A percentile compares a stretch with the other conserved stretches of the same genome.
Evolutionary conservation across 352 stramenopile genomes (phyloP).

Genomic region (Phytophthora europaea): DNA sequence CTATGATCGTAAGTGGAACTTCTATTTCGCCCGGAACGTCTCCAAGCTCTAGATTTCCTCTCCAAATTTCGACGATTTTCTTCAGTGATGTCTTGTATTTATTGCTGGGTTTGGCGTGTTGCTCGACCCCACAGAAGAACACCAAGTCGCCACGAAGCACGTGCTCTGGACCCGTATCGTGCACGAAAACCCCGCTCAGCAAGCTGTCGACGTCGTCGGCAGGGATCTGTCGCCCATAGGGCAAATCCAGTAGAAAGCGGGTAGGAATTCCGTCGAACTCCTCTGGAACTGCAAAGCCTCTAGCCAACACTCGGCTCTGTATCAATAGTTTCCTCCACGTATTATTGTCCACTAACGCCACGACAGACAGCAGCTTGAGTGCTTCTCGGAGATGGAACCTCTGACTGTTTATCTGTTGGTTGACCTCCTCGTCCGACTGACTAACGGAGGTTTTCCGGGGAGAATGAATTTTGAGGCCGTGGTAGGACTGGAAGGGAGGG

Average conservation of each 20-base stretch:
- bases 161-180: not conserved
- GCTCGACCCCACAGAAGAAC: not conserved
- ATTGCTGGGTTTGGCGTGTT: not conserved
- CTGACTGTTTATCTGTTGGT: not conserved
- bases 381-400: not conserved
- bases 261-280: not conserved
- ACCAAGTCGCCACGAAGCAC: not conserved
- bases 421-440: not conserved
- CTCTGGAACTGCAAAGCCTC: not conserved
- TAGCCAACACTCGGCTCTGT: not conserved
- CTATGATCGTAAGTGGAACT: not conserved
- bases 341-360: not conserved
- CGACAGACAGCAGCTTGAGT: not conserved
- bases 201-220: not conserved
- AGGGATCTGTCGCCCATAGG: not conserved
- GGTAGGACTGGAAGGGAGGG: not conserved
- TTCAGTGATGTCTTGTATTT: not conserved
- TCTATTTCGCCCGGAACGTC: not conserved
- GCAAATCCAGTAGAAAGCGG: not conserved
- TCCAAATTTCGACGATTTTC: not conserved
- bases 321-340: not conserved
- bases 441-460: not conserved
- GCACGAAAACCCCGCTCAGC: not conserved
- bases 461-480: not conserved
- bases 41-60: not conserved